These are phyloP conservation scores for Globisporangium splendens DNA, from an alignment of 352 stramenopile genomes.

Conservation along the genomic window DNA sequence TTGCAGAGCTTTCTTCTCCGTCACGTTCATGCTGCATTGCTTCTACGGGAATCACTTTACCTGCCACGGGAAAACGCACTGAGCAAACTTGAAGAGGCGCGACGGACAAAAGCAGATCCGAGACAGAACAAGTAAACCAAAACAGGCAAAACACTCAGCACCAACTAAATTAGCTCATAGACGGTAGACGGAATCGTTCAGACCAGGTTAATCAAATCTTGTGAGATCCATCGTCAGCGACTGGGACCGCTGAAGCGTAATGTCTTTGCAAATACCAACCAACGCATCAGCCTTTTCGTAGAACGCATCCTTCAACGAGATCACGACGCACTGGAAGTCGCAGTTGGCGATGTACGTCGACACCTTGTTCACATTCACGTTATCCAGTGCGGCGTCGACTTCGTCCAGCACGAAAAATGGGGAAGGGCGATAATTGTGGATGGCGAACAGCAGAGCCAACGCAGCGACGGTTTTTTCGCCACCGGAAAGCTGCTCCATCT, in stretches of 20 bases:
- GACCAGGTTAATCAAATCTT: conserved; percentile 37
- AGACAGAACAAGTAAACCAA: background rate
- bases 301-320: conserved; percentile 98
- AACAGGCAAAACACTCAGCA: background rate
- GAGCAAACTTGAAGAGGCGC: too few relatives aligned
- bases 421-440: conserved; percentile 95
- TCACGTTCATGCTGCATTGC: too few relatives aligned
- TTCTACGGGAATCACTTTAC: too few relatives aligned
- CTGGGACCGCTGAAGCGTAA: conserved; percentile 63
- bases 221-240: conserved; percentile 83
- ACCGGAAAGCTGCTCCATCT: conserved; percentile 98
- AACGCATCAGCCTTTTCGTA: conserved; percentile 93
- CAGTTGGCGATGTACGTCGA: conserved; percentile 95
- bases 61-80: too few relatives aligned
- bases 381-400: conserved; percentile 99
- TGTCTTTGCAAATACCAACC: conserved; percentile 91
- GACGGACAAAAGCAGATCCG: too few relatives aligned
- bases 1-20: too few relatives aligned
- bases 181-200: background rate
- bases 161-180: background rate
- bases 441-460: conserved; percentile 98
- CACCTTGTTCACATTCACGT: conserved; percentile 99
- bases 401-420: conserved; percentile 99
- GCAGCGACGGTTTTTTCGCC: conserved; percentile 99
- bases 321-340: conserved; percentile 97